Base-by-base conservation (phyloP, 768 basidiomycete genomes). In the Auricularia sp. region DNA sequence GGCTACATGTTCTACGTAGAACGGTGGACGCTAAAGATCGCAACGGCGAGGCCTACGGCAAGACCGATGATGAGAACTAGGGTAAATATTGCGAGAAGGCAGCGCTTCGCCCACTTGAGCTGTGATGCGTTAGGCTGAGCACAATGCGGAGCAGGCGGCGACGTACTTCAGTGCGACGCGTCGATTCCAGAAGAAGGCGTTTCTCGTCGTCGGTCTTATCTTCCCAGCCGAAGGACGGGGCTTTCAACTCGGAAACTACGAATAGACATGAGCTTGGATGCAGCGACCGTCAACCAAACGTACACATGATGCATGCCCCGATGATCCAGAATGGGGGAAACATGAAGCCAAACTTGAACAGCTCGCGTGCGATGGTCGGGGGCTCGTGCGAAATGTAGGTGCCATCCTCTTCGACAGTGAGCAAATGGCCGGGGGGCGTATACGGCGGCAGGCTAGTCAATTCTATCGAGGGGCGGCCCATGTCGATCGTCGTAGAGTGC, bases 271-370 rank as follows among this genome's bases (percentile, higher is more conserved):
- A 51, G 47, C 14, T 51, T 18, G 18, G 18, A 6, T 51, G 47
- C 47, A 51, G 47, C 47, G 18, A 18, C 47, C 47, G 6, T 18
- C 47, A 18, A 6, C 21, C 1, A 18, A 18, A 51, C 47, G 7
- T 21, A 51, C 47, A 58, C 23, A 81, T 69, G 60, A 82, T 76
- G 68, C 74, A 61, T 5, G 73, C 68, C 18, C 80, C 79, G 5
- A 79, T 68, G 21, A 80, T 51, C 81, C 82, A 83, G 65, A 81
- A 77, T 16, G 75, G 77, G n/a, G 80, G 80, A 72, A 79, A 81
- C 62, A 82, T 35, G 69, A 82, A 82, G 29, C 82, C 81, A 35
- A 77, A 79, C 66, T 76, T 79, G 75, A 82, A 83, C 44, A 82
- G 73, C 67, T 78, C 78, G 71, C 72, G 75, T 1, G 80, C 80